Base-by-base conservation (phyloP, 345 rosid genomes). In the Carallia pectinifolia region DNA sequence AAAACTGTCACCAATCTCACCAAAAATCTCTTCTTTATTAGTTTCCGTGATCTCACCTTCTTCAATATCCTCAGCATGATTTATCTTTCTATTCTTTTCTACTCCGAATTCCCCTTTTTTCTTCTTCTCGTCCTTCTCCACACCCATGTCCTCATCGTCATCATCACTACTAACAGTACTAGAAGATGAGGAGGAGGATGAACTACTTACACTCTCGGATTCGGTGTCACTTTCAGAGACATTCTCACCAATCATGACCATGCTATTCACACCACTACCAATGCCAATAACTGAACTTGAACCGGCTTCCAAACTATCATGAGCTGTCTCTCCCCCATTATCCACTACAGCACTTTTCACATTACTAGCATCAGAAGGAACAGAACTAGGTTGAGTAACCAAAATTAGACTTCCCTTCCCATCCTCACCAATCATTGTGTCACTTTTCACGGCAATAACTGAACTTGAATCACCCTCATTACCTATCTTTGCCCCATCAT, bases 131-230 rank as follows among this genome's bases (percentile, higher is more conserved):
- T 38, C 64, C 55, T 56, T 55, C 8, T 60, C 61, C 33, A 64
- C 62, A 0, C 44, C 63, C 19, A 39, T 75, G 17, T 55, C 67
- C 8, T 61, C 77, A 39, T n/a, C 47, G 47, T 30, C 65, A 29
- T 27, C 37, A 53, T 16, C 18, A 38, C 53, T 38, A 66, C 79
- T 67, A 70, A 77, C 73, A 59, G 76, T 77, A 64, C 72, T 60
- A 17, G 73, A 61, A 5, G 91, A 79, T 13, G 89, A 81, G 9
- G 84, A 72, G 1, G 85, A 71, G 59, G 85, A 78, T 3, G 86
- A 85, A 68, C 81, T 54, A 17, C 72, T 61, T 62, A 80, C 80
- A 34, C 79, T 74, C 61, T 82, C 87, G 16, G 88, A 76, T 65
- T 81, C 89, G 17, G 68, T 73, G 12, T 15, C 59, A 30, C 64